phyloP scores from a whole-genome alignment of 306 rosid species.

The Cicer bijugum region DNA sequence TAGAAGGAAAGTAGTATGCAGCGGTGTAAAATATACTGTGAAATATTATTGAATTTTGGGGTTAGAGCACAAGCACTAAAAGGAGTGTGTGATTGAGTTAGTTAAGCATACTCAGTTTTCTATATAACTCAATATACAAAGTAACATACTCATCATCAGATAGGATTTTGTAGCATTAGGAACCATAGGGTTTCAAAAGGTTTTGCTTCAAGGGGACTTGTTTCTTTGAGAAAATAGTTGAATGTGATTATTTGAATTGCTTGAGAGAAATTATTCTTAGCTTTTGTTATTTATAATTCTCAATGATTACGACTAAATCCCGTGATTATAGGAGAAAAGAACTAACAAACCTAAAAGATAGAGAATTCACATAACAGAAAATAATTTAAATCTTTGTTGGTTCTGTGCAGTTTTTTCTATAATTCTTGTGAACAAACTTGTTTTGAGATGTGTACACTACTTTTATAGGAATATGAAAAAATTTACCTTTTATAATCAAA shows the following conservation, averaged over 20 bases:
- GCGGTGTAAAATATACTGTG: background rate
- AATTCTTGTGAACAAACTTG: background rate
- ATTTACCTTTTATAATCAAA: conserved; percentile 39
- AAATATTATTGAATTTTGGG: background rate
- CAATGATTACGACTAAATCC: no score
- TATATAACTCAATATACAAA: background rate
- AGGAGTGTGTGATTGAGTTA: background rate
- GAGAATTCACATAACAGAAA: no score
- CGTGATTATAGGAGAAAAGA: no score
- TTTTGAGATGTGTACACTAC: conserved; percentile 20
- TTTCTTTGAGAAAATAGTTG: no score
- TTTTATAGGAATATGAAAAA: conserved; percentile 33
- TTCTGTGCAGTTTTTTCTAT: background rate
- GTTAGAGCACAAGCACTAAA: background rate
- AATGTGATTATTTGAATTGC: no score
- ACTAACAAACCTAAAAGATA: no score
- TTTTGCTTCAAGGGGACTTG: background rate
- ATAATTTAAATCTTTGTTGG: background rate
- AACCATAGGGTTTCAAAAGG: background rate
- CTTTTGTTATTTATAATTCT: no score
- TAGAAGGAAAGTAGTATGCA: background rate
- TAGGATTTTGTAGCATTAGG: background rate
- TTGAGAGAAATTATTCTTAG: no score
- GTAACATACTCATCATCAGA: background rate
- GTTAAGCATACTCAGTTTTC: background rate